Evolutionary conservation across 2,329 filamentous ascomycete genomes (phyloP), one percentile per base, ranked within the genome.

Genomic region (Pseudogymnoascus sp.): DNA sequence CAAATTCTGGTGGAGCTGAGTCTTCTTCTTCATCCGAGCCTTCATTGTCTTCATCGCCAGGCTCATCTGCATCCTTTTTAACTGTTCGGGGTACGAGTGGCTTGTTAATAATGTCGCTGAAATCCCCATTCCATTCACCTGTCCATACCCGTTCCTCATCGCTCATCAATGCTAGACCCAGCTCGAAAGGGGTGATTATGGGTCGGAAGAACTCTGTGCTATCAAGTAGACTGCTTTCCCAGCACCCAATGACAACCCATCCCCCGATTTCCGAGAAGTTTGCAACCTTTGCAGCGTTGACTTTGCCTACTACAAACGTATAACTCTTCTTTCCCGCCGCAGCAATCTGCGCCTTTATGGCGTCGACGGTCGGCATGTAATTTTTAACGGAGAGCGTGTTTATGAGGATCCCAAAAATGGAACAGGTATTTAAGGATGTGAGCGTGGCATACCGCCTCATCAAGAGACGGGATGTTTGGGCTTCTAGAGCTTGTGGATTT

Each of bases 231-330:
- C 90, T 91, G 74, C 93, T 96, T 77, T 99, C 95, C 95, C 95
- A 99, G 76, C 95, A 99, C 2, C 95, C 93, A 8, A 99, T 90
- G 0, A 97, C 92, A 0, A 97, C 92, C 95, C 95, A 99, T 14
- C 92, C 93, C 46, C 92, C 93, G 4, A 99, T 85, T 75, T 99
- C 95, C 64, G 89, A 86, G 77, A 99, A 99, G 75, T 99, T 99
- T 59, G 95, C 95, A 21, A 99, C 82, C 75, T 99, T 99, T 38
- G 93, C 93, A 0, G 93, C 88, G 72, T 97, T 99, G 25, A 99
- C 81, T 75, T 97, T 97, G 64, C 95, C 95, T 0, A 99, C 95
- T 1, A 99, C 95, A 59, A 99, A 91, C 1, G 93, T 91, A 75
- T 99, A 99, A 73, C 86, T 89, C 78, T 97, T 99, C 79, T 97